phyloP scores from a whole-genome alignment of 192 early-diverging fungal species.

The Podila verticillata region DNA sequence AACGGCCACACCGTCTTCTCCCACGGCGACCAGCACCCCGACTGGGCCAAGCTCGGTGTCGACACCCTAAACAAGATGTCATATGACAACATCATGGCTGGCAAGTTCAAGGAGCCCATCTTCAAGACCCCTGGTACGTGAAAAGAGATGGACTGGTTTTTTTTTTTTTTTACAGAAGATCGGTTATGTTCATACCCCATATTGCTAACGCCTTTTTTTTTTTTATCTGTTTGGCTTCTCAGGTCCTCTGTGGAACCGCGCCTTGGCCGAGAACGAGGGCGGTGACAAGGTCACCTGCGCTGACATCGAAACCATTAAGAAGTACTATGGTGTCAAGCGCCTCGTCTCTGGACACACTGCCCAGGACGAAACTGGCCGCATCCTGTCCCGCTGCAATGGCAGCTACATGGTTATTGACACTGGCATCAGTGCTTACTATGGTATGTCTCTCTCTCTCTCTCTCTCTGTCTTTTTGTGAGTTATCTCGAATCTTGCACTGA shows the following conservation, averaged over 20 bases:
- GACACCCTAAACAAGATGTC: slow-evolving; percentile 26
- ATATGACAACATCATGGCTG: slow-evolving; percentile 19
- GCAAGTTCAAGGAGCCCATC: slow-evolving; percentile 33
- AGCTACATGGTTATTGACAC: slow-evolving; percentile 76
- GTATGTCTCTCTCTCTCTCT: slow-evolving; percentile 4
- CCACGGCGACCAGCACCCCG: slow-evolving; percentile 42
- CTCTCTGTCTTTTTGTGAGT: not conserved
- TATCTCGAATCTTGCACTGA: not conserved
- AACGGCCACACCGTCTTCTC: slow-evolving; percentile 38
- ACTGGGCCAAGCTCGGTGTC: slow-evolving; percentile 33
- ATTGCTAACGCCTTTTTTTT: no score
- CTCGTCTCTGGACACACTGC: slow-evolving; percentile 80
- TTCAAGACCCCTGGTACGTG: slow-evolving; percentile 25
- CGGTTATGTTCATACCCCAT: no score
- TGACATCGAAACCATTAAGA: slow-evolving; percentile 33
- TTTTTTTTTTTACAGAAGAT: no score
- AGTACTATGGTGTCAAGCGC: slow-evolving; percentile 57
- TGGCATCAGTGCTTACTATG: slow-evolving; percentile 75
- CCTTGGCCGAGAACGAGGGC: slow-evolving; percentile 25
- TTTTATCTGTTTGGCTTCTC: no score
- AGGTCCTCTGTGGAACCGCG: slow-evolving; percentile 43
- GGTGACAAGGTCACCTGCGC: slow-evolving; percentile 28
- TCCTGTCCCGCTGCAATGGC: slow-evolving; percentile 70
- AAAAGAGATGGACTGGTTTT: no score
- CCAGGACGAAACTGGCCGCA: slow-evolving; percentile 60